Evolutionary conservation across 2,329 filamentous ascomycete genomes (phyloP), one percentile per base, ranked within the genome.

Genomic region (Sarocladium brachiariae): DNA sequence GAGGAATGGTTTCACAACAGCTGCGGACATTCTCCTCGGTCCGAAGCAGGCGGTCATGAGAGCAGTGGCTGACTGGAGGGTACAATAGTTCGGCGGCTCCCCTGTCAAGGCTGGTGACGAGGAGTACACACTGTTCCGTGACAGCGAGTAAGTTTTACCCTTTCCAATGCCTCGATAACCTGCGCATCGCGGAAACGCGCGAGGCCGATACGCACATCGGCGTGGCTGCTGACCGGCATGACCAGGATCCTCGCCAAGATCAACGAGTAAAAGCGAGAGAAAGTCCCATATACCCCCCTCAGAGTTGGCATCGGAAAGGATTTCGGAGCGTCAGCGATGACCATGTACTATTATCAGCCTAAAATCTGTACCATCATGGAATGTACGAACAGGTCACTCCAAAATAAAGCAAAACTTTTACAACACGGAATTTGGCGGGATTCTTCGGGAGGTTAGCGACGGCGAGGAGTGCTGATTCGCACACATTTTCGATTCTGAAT

Each of bases 61-160:
- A 18, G 43, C 18, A 30, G n/a, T 31, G 4, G 43, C 43, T 47
- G 43, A 43, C 39, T 43, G 19, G n/a, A 25, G 35, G n/a, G 35
- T 43, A 11, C 27, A 3, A 13, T 43, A 95, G 89, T 99, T 86
- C 65, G 93, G 93, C 64, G 93, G 93, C 57, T 93, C 86, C 66
- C 86, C 92, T 57, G 84, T 99, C 70, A 97, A 97, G 83, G 89
- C 97, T 61, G 93, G 92, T 61, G 92, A 99, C 63, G 90, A 97
- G 60, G 93, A 99, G 76, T 97, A 83, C 78, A 84, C 87, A 57
- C 83, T 99, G 58, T 99, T 96, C 86, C 83, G 93, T 65, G 93
- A 99, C 74, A 87, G 90, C 77, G 93, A 99, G 92, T 97, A 84
- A 74, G 91, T 86, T 49, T 39, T 11, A 19, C 21, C 21, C 14